Evolutionary conservation across 805 yeast genomes (phyloP).

Genomic region (Candida xiaguanensis): DNA sequence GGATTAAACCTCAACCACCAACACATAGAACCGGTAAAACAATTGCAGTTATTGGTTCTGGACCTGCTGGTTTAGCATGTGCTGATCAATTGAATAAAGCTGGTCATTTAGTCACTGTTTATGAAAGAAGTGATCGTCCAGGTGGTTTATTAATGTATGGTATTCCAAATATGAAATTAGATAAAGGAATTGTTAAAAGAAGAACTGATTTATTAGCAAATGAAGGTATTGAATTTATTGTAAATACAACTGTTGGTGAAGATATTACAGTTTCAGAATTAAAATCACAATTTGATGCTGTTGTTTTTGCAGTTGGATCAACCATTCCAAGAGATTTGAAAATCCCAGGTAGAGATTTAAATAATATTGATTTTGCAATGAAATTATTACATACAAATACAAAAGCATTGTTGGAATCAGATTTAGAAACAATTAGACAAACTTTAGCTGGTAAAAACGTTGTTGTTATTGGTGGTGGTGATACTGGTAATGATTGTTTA

Average conservation of each 20-base stretch:
- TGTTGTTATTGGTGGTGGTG: conserved; percentile 99
- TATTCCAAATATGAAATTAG: conserved; percentile 98
- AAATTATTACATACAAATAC: conserved; percentile 81
- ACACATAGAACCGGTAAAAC: conserved; percentile 74
- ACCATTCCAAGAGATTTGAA: conserved; percentile 94
- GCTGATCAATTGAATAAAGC: conserved; percentile 97
- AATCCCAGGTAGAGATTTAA: conserved; percentile 89
- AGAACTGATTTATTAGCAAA: conserved; percentile 87
- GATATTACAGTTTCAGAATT: conserved; percentile 72
- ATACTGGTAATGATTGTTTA: conserved; percentile 97
- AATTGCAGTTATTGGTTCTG: conserved; percentile 90
- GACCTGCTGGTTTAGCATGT: conserved; percentile 95
- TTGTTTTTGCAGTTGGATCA: conserved; percentile 88
- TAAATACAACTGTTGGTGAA: conserved; percentile 79
- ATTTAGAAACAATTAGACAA: conserved; percentile 71
- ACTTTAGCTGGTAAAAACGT: conserved; percentile 82
- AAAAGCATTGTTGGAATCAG: conserved; percentile 77
- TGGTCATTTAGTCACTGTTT: conserved; percentile 88
- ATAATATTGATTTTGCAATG: conserved; percentile 94
- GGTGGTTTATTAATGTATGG: conserved; percentile 99
- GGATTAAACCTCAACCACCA: conserved; percentile 89
- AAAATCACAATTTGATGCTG: conserved; percentile 68
- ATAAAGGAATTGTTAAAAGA: conserved; percentile 87
- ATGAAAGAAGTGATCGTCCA: conserved; percentile 90
- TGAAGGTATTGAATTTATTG: conserved; percentile 81